These are phyloP conservation scores for Papiliotrema flavescens DNA, from an alignment of 1,284 basidiomycete genomes.

Conservation along the genomic window DNA sequence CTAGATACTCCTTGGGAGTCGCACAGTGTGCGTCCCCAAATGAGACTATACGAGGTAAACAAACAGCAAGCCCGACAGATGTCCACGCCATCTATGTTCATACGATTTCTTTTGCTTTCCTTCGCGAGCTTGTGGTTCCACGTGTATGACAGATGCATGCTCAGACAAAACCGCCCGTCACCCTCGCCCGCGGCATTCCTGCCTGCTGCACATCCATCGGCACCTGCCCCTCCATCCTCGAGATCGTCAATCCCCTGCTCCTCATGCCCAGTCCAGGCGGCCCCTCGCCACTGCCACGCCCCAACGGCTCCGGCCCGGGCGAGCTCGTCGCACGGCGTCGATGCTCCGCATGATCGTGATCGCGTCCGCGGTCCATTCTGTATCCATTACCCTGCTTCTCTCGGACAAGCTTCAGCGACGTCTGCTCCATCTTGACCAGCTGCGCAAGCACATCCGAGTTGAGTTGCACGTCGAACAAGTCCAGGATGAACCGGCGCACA, in stretches of 20 bases:
- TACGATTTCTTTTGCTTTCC: no score
- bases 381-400: background rate
- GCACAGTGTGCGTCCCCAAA: no score
- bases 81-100: no score
- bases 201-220: background rate
- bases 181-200: background rate
- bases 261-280: background rate
- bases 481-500: slow-evolving; percentile 85
- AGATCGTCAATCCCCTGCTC: slow-evolving; percentile 21
- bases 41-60: no score
- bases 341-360: background rate
- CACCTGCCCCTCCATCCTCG: slow-evolving; percentile 9
- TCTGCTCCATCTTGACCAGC: slow-evolving; percentile 27
- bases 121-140: no score
- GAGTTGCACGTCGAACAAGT: slow-evolving; percentile 81
- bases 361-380: background rate
- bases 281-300: background rate
- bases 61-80: no score
- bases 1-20: no score
- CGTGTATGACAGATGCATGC: background rate
- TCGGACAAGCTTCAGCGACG: background rate
- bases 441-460: slow-evolving; percentile 30
- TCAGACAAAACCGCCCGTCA: background rate
- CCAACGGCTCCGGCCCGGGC: slow-evolving; percentile 9
- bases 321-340: slow-evolving; percentile 8